Evolutionary conservation across 2,329 filamentous ascomycete species (phyloP).

Genomic region (Chaetomium sp.): DNA sequence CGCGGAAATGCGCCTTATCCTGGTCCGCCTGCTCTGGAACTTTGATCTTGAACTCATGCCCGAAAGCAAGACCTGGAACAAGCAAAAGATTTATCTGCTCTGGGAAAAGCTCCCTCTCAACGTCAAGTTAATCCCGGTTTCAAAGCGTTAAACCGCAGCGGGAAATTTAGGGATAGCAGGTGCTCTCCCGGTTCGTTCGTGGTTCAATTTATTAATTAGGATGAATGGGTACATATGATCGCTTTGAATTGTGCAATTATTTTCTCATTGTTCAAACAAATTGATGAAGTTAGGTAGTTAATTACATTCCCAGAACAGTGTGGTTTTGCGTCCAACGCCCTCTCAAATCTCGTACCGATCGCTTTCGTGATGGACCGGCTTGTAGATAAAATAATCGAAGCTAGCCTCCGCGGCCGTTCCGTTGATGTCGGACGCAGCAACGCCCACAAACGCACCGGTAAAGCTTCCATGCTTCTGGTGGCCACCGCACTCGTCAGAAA

Average conservation of each 20-base stretch:
- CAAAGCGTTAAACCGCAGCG: background rate
- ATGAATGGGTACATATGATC: no score
- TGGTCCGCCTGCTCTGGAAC: constrained; percentile 38
- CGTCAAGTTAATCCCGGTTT: constrained; percentile 8
- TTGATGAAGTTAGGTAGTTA: background rate
- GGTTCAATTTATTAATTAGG: no score
- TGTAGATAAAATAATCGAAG: constrained; percentile 49
- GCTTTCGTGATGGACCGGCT: constrained; percentile 39
- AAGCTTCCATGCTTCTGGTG: constrained; percentile 57
- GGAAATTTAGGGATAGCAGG: no score
- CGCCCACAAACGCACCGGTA: constrained; percentile 53
- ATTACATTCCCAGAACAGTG: no score
- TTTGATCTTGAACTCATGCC: constrained; percentile 35
- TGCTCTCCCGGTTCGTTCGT: no score
- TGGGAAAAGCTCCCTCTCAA: constrained; percentile 27
- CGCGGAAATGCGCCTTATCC: constrained; percentile 41
- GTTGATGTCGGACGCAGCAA: constrained; percentile 51
- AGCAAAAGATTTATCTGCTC: constrained; percentile 27
- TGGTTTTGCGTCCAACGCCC: no score
- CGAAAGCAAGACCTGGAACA: constrained; percentile 13
- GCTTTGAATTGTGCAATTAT: background rate
- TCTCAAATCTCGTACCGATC: constrained; percentile 42
- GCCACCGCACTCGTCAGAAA: constrained; percentile 58
- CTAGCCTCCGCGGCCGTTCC: constrained; percentile 40
- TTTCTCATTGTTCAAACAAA: background rate